Base-by-base conservation (phyloP, 768 basidiomycete genomes). In the Cubamyces lactineus region DNA sequence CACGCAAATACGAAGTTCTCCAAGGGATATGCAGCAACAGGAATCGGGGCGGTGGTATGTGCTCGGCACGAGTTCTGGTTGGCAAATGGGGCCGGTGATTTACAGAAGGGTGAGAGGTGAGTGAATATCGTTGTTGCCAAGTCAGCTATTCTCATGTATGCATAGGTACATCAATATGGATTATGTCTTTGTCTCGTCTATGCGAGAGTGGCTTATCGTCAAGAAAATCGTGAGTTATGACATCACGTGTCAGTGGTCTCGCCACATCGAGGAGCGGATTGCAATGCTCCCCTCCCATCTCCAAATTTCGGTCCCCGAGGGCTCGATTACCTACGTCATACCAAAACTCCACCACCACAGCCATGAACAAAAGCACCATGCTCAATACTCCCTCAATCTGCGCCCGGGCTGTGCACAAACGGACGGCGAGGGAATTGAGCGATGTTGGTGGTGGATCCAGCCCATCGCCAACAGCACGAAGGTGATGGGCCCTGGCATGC, bases 331-430 rank as follows among this genome's bases (percentile, higher is more conserved):
- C 16, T 68, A 42, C 19, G 52, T 57, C 13, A 61, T 78, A 24
- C 76, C 73, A 0, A 77, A 77, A 54, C 69, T 74, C 2, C 77
- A 78, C 55, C 59, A 73, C 19, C 56, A 50, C 6, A 69, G 65
- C 26, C 77, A 78, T 40, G 46, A 69, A 13, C 30, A 26, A 3
- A 5, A 17, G 1, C 55, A 70, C 41, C 74, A 74, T 28, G 56
- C 68, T 7, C 39, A 53, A 1, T 77, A 54, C 62, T 76, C 71
- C 0, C 66, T 77, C 41, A 76, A 75, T 49, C 68, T 63, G 42
- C 39, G 64, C 8, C 42, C 30, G 0, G 52, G 59, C 8, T 30
- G 42, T 7, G 71, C 57, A 9, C 55, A 63, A 1, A 68, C 60
- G 6, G 65, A 71, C 47, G 68, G 73, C 8, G 73, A 73, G 53